Evolutionary conservation across 306 rosid genomes (phyloP), one percentile per base, ranked within the genome.

Genomic region (Parietaria judaica): DNA sequence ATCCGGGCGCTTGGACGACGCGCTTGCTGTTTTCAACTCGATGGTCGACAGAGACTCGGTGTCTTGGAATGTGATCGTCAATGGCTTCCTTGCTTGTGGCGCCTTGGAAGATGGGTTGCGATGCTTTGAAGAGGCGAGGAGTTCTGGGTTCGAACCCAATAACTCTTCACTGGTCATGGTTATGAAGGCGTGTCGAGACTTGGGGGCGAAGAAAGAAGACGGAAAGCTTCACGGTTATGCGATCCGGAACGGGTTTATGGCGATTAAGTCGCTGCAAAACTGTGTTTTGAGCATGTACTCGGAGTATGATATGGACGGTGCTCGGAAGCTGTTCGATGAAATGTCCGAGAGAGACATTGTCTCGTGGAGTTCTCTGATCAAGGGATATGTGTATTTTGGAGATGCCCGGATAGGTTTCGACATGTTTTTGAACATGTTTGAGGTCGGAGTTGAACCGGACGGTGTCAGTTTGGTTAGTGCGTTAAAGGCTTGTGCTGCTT

Each of bases 311-410:
- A 61, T 81, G 75, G 51, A 1, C 7, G 13, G 59, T 49, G 83
- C 74, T 3, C 71, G 11, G 15, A 78, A 66, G 15, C 3, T 81
- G 78, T 74, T 81, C 39, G 86, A 78, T 38, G 80, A 78, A 78
- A 81, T 72, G 74, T 13, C 41, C 45, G 74, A 54, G 2, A 78
- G 73, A 72, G 83, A 81, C 52, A 63, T 71, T 14, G 45, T 81
- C 49, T 70, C 86, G 51, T 81, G 78, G 83, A 78, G 86, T 63
- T 74, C 66, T 43, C 58, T 81, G 75, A 81, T 65, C 7, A 63
- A 75, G 16, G 80, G 86, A 39, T 74, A 68, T 38, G 80, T 66
- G 56, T 66, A 51, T 37, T 23, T 61, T 56, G 72, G 44, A 60
- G 64, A 74, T 39, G 69, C 82, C n/a, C 58, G 49, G 34, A 36